phyloP scores from a whole-genome alignment of 148 eudicot genomes.

The Cornus florida region DNA sequence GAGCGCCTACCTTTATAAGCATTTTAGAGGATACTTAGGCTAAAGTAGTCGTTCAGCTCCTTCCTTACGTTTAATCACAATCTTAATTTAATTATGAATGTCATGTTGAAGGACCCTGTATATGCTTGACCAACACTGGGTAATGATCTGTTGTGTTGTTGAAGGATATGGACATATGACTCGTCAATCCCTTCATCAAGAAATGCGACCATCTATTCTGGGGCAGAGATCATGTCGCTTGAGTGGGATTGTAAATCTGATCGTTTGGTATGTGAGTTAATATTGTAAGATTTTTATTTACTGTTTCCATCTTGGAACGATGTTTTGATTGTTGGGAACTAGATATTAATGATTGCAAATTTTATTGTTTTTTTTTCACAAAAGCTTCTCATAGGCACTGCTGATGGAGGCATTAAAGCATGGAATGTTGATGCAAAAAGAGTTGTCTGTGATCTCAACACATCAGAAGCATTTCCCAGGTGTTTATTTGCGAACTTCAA shows the following conservation, averaged over 20 bases:
- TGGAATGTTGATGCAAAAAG: conserved; percentile 99
- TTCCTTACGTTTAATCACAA: neutral
- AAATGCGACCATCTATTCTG: conserved; percentile 97
- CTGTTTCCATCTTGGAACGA: conserved; percentile 3
- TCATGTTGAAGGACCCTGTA: neutral
- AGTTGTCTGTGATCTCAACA: conserved; percentile 94
- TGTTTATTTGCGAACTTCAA: conserved; percentile 21
- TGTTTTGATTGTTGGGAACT: conserved; percentile 8
- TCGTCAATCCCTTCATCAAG: conserved; percentile 78
- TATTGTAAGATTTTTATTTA: neutral
- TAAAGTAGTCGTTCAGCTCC: neutral
- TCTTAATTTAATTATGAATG: neutral
- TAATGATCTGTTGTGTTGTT: conserved; percentile 9
- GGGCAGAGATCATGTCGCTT: conserved; percentile 95
- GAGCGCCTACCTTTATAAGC: neutral
- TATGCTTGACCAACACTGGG: neutral
- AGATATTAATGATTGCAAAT: conserved; percentile 18
- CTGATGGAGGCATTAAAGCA: conserved; percentile 96
- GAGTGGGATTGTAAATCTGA: conserved; percentile 99
- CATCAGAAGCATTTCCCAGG: conserved; percentile 76
- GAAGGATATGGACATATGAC: conserved; percentile 96
- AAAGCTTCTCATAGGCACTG: conserved; percentile 98
- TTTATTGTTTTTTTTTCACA: conserved; percentile 36
- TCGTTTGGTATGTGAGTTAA: conserved; percentile 64
- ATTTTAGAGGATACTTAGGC: neutral